These are phyloP conservation scores for Pleurotus ostreatus DNA, from an alignment of 768 basidiomycete genomes.

Conservation along the genomic window DNA sequence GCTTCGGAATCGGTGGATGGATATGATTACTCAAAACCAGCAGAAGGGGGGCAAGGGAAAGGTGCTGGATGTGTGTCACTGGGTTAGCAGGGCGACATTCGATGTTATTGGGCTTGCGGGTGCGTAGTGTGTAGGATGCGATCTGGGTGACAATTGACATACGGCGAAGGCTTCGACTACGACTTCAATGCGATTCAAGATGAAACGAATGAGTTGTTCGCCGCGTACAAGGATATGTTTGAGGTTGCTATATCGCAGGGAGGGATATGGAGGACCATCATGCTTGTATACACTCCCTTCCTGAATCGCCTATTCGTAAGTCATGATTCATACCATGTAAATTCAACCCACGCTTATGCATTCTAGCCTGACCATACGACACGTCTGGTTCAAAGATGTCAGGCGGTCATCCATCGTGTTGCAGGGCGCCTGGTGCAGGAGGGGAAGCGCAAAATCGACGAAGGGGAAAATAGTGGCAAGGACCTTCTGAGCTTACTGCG, in stretches of 20 bases:
- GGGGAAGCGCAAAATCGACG: constrained; percentile 70
- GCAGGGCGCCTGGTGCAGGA: constrained; percentile 76
- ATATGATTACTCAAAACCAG: constrained; percentile 29
- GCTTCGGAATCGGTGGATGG: constrained; percentile 58
- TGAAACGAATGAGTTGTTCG: constrained; percentile 73
- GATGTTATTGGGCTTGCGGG: constrained; percentile 91
- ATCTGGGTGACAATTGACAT: no score
- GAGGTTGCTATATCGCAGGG: constrained; percentile 63
- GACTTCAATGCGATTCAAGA: constrained; percentile 80
- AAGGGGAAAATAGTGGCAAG: constrained; percentile 55
- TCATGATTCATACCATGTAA: constrained; percentile 9
- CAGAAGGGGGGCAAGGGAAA: constrained; percentile 25
- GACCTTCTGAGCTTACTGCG: constrained; percentile 77
- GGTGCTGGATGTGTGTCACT: constrained; percentile 72
- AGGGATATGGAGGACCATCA: constrained; percentile 35
- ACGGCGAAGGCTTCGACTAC: constrained; percentile 70
- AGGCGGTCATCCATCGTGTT: constrained; percentile 58
- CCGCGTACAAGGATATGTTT: constrained; percentile 85
- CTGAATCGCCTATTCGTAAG: constrained; percentile 54
- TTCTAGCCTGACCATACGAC: constrained; percentile 50
- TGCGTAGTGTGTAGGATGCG: constrained; percentile 21
- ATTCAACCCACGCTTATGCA: background rate
- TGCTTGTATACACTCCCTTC: constrained; percentile 58
- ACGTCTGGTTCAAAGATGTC: constrained; percentile 50
- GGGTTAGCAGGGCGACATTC: constrained; percentile 81